These are phyloP conservation scores for Periconia macrospinosa DNA, from an alignment of 2,329 filamentous ascomycete genomes.

Conservation along the genomic window DNA sequence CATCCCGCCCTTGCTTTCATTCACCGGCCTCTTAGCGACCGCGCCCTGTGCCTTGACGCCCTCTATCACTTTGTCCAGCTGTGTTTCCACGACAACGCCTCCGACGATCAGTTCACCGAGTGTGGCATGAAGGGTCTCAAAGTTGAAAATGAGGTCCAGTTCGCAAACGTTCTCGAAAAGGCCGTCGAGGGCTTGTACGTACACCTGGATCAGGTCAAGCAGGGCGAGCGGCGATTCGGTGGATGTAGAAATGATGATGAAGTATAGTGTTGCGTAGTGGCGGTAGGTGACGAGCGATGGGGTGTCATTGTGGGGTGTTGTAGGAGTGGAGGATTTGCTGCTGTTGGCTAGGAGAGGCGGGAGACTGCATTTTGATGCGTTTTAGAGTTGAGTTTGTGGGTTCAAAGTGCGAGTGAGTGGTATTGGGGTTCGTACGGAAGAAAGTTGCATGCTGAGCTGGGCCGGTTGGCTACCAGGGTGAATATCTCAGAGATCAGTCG, in stretches of 20 bases:
- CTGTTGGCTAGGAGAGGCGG: conserved; percentile 63
- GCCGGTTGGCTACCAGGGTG: conserved; percentile 87
- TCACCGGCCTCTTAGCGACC: conserved; percentile 77
- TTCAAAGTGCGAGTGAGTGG: conserved; percentile 14
- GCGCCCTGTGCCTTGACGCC: conserved; percentile 76
- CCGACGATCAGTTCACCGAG: conserved; percentile 94
- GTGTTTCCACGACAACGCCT: conserved; percentile 91
- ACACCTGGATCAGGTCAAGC: conserved; percentile 96
- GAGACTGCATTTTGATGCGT: conserved; percentile 54
- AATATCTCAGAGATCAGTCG: conserved; percentile 97
- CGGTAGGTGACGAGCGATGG: conserved; percentile 97
- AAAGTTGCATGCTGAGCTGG: conserved; percentile 95
- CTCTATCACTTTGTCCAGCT: conserved; percentile 81
- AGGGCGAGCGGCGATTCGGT: conserved; percentile 94
- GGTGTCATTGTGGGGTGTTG: conserved; percentile 76
- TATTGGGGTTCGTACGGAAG: conserved; percentile 60
- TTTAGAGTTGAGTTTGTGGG: conserved; percentile 48
- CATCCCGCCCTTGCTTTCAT: conserved; percentile 57
- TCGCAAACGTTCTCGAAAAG: conserved; percentile 99
- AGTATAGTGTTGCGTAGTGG: conserved; percentile 97
- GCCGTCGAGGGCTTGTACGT: conserved; percentile 91
- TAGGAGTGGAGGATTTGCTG: conserved; percentile 46
- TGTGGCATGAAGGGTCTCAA: conserved; percentile 91
- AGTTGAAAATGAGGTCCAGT: conserved; percentile 97
- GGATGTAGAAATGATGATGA: conserved; percentile 95